Percentiles rank a stretch among this genome's conserved stretches.
Conservation (phyloP, 2,329 filamentous ascomycete genomes). For the Fusarium penzigii region DNA sequence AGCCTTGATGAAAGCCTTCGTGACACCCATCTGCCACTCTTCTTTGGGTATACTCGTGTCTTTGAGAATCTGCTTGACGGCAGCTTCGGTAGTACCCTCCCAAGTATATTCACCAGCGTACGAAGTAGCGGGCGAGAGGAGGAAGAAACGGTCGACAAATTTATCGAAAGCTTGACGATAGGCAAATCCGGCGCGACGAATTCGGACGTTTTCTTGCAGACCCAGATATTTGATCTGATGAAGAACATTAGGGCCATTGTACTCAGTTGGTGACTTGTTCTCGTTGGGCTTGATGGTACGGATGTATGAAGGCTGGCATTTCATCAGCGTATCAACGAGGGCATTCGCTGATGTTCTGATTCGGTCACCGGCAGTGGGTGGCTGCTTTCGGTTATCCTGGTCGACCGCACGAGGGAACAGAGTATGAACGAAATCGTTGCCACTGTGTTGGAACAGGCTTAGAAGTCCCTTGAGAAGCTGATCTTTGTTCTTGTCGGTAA, state of each 20-base stretch:
- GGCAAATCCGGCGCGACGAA: slow-evolving; percentile 92
- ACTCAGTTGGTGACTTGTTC: slow-evolving; percentile 94
- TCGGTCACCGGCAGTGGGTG: slow-evolving; percentile 93
- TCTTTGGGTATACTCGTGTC: slow-evolving; percentile 94
- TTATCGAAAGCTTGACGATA: slow-evolving; percentile 98
- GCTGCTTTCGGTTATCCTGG: slow-evolving; percentile 91
- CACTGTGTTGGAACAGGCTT: slow-evolving; percentile 79
- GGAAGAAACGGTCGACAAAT: slow-evolving; percentile 95
- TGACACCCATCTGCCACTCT: slow-evolving; percentile 96
- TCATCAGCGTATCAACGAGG: slow-evolving; percentile 92
- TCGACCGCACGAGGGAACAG: slow-evolving; percentile 93
- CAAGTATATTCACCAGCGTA: slow-evolving; percentile 98
- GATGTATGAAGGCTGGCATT: slow-evolving; percentile 95
- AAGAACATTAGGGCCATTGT: slow-evolving; percentile 87
- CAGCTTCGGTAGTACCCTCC: slow-evolving; percentile 84
- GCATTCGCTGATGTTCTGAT: slow-evolving; percentile 95
- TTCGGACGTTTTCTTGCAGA: slow-evolving; percentile 98
- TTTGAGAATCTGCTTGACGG: slow-evolving; percentile 89
- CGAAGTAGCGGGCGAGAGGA: slow-evolving; percentile 89
- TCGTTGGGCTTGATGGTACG: slow-evolving; percentile 99
- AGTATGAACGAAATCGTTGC: slow-evolving; percentile 82
- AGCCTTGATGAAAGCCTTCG: slow-evolving; percentile 97
- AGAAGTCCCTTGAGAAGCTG: slow-evolving; percentile 92
- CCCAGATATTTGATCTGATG: slow-evolving; percentile 99
- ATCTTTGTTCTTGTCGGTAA: slow-evolving; percentile 99